Evolutionary conservation across 352 stramenopile species (phyloP), one percentile per base, ranked within the genome.

Genomic region (Thraustotheca clavata): DNA sequence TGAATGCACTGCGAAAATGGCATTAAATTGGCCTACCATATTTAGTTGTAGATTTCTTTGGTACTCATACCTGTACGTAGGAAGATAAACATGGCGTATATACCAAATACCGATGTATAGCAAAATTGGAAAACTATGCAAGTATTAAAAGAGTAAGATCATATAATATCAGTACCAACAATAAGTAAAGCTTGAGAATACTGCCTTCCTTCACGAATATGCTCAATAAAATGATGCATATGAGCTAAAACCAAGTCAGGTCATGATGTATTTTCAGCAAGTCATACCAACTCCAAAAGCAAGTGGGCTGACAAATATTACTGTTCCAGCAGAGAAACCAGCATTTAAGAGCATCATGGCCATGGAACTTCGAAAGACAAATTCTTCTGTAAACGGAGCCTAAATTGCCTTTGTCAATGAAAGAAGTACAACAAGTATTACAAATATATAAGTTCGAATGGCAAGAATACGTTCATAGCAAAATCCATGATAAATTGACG

Each of bases 31-130:
- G 32, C 85, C 85, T 94, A 1, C 59, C 14, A 57, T 3, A 2
- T 65, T 49, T 22, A 67, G 18, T 29, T 55, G 18, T 20, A 50
- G 8, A 61, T 29, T 40, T 48, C 14, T 33, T 27, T 22, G 16
- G 11, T n/a, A n/a, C n/a, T n/a, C n/a, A 71, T 77, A 81, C 82
- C 87, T 60, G 91, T 98, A 73, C 89, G 77, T 38, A 97, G 67
- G 71, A 94, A 98, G 38, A 96, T 67, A 72, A 97, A 96, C 1
- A 88, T 94, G n/a, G 84, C 87, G 71, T 98, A 98, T 4, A 86
- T 86, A 60, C 95, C 95, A 78, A 98, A 98, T 16, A 98, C 70
- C 4, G 83, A 95, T n/a, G 95, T 98, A 71, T 98, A 98, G 33
- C 89, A 71, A 52, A 98, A 86, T 79, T 98, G 95, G 71, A 97